These are phyloP conservation scores for Allantophomopsis lycopodina DNA, from an alignment of 2,329 filamentous ascomycete genomes.

Conservation along the genomic window DNA sequence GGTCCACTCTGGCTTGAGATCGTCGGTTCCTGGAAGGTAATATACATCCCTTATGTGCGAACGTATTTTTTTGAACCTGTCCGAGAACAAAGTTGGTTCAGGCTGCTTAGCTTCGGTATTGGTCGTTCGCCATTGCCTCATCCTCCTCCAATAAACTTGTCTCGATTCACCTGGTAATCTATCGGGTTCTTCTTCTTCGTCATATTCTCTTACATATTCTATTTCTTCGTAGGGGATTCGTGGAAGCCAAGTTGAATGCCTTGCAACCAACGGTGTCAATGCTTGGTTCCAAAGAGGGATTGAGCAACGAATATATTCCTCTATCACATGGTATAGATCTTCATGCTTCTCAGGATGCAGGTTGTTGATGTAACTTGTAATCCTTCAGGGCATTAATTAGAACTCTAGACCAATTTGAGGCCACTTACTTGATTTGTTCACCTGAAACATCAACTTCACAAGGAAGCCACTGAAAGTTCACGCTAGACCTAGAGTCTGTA, in stretches of 20 bases:
- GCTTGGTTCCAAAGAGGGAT: conserved; percentile 21
- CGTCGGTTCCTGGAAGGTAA: too few relatives aligned
- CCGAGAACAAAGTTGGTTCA: too few relatives aligned
- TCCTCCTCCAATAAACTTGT: too few relatives aligned
- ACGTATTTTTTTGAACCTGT: too few relatives aligned
- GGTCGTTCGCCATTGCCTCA: too few relatives aligned
- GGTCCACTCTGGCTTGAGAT: not conserved
- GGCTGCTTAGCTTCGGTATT: too few relatives aligned
- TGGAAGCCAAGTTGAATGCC: too few relatives aligned
- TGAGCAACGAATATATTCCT: conserved; percentile 17
- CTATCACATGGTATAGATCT: conserved; percentile 22
- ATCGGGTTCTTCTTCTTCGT: too few relatives aligned
- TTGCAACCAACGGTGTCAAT: conserved; percentile 4
- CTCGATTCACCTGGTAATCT: too few relatives aligned
- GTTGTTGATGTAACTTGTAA: conserved; percentile 30
- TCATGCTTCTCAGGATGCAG: conserved; percentile 22
- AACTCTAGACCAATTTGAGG: not conserved
- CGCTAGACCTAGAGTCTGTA: conserved; percentile 2
- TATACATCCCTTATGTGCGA: too few relatives aligned
- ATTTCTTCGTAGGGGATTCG: too few relatives aligned
- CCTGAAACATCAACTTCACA: conserved; percentile 19
- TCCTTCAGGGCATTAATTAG: conserved; percentile 13
- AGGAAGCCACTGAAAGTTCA: conserved; percentile 29
- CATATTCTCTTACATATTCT: too few relatives aligned
- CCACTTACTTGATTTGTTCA: conserved; percentile 5